These are phyloP conservation scores for Podospora australis DNA, from an alignment of 495 filamentous ascomycete species.

Conservation along the genomic window DNA sequence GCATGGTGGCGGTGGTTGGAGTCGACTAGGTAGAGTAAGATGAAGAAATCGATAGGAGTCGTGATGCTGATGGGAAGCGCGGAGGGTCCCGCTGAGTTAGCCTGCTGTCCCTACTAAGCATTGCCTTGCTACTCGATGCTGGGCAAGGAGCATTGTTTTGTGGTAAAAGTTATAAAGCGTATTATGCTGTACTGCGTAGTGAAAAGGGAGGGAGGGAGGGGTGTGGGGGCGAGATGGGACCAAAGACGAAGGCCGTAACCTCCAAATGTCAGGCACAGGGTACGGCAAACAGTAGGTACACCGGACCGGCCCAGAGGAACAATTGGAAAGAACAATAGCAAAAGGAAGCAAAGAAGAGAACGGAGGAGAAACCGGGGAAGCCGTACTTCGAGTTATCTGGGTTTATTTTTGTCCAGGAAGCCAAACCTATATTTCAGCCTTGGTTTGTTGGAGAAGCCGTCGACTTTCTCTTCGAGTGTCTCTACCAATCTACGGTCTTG, in stretches of 20 bases:
- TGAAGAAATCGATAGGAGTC: neutral
- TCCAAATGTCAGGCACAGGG: conserved; percentile 1
- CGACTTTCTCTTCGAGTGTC: no score
- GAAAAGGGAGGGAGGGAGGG: neutral
- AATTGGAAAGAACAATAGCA: neutral
- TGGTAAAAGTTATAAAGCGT: neutral
- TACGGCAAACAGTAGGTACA: no score
- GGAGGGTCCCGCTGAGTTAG: neutral
- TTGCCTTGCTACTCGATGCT: neutral
- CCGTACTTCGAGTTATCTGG: no score
- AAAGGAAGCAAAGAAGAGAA: conserved; percentile 2
- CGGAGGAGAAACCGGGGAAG: no score
- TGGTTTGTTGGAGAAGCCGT: no score
- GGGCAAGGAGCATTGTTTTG: neutral
- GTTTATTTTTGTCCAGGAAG: no score
- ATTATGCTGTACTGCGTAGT: neutral
- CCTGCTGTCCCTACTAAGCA: no score
- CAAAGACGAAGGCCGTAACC: conserved; percentile 1
- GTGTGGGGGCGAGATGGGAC: neutral
- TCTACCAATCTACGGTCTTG: no score
- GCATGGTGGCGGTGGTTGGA: conserved; percentile 42
- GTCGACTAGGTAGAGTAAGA: neutral
- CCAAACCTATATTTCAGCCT: no score
- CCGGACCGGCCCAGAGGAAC: neutral
- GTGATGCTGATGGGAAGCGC: neutral